Conservation (phyloP, 306 rosid genomes). For the Quercus mongolica region DNA sequence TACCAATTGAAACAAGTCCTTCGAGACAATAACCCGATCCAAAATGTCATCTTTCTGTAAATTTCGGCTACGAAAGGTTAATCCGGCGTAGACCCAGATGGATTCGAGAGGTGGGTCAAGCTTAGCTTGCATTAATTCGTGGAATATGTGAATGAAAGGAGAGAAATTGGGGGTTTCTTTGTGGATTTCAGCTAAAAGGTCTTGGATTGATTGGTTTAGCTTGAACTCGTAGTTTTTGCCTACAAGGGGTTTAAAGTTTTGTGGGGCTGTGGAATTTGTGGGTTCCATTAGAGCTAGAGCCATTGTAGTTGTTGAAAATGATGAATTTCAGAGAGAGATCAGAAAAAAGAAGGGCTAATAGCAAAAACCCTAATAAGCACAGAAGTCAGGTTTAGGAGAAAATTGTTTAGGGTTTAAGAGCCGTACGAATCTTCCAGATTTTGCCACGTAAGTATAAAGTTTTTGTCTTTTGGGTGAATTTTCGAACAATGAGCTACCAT, state of each 20-base stretch:
- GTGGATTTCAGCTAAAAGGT: slow-evolving; percentile 38
- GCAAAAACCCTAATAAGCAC: slow-evolving; percentile 8
- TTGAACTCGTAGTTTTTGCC: slow-evolving; percentile 44
- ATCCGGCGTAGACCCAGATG: slow-evolving; percentile 65
- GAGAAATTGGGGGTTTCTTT: slow-evolving; percentile 28
- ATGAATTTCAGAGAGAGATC: background rate
- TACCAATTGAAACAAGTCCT: slow-evolving; percentile 48
- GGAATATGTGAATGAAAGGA: slow-evolving; percentile 31
- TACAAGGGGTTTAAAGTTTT: slow-evolving; percentile 10
- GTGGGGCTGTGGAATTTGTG: slow-evolving; percentile 3
- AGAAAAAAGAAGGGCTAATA: background rate
- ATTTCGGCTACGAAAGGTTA: slow-evolving; percentile 33
- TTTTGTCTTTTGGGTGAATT: no score
- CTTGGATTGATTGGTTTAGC: slow-evolving; percentile 44
- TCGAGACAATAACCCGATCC: slow-evolving; percentile 44
- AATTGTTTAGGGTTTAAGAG: background rate
- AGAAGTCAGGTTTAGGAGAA: background rate
- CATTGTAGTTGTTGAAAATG: slow-evolving; percentile 10
- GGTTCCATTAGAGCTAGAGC: slow-evolving; percentile 24
- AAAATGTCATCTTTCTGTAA: slow-evolving; percentile 42
- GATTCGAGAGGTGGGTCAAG: slow-evolving; percentile 64
- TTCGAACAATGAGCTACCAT: no score
- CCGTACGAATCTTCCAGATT: background rate
- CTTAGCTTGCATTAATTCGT: slow-evolving; percentile 53
- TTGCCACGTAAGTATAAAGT: no score